Base-by-base conservation (phyloP, 2,329 filamentous ascomycete species). In the Reticulascus tulasneorum region DNA sequence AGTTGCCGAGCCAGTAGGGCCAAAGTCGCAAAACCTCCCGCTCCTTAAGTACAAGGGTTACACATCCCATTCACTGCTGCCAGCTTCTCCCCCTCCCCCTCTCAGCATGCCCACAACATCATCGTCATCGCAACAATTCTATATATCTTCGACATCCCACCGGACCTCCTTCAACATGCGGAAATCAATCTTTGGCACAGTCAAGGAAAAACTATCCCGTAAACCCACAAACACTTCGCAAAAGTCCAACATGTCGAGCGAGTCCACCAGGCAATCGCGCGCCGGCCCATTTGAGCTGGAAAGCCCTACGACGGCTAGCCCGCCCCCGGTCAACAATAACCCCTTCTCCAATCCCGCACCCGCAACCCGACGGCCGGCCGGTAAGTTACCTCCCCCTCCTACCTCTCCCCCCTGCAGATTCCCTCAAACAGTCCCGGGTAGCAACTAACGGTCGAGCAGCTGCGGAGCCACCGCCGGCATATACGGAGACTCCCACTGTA, bases 391-490 rank as follows among this genome's bases (percentile, higher is more conserved):
- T 10, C 23, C 19, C 10, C 22, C 24, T 17, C 10, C 18, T 8
- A 7, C 18, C 17, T 21, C 21, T 9, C 16, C 16, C 18, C n/a
- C n/a, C n/a, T n/a, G n/a, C n/a, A n/a, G n/a, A n/a, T n/a, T n/a
- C n/a, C n/a, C n/a, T n/a, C n/a, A n/a, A n/a, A 21, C 18, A 17
- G 22, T 15, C 21, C n/a, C n/a, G n/a, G n/a, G n/a, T n/a, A n/a
- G n/a, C n/a, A n/a, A n/a, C 31, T 39, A n/a, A 26, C 31, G 18
- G 23, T 20, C 12, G 16, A n/a, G 12, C 35, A 56, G 50, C 32
- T 27, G 36, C 40, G 11, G 58, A 62, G 9, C 49, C 58, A 6
- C 61, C 62, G 16, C 64, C 64, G 5, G 54, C 63, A 15, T 65
- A 64, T 34, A 50, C 51, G 17, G 34, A 31, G 11, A 17, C 33